Evolutionary conservation across 2,329 filamentous ascomycete genomes (phyloP).

Genomic region (Ophiosphaerella herpotricha): DNA sequence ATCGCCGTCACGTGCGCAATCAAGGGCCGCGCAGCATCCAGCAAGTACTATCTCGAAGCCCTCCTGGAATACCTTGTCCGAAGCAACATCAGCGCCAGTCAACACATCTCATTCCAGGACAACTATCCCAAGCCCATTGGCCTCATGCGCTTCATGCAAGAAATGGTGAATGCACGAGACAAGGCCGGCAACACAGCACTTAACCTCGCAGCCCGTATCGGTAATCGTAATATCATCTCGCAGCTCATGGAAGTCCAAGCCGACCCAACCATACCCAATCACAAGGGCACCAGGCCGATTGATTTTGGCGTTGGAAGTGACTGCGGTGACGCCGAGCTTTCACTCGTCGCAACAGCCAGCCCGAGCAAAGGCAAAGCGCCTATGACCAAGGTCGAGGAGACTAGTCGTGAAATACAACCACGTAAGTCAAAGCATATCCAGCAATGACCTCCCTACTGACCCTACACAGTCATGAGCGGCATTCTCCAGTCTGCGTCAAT

Average conservation of each 20-base stretch:
- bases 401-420: conserved; percentile 76
- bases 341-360: conserved; percentile 27
- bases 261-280: conserved; percentile 88
- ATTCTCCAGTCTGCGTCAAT: conserved; percentile 78
- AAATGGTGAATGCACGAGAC: conserved; percentile 95
- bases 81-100: conserved; percentile 56
- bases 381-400: conserved; percentile 65
- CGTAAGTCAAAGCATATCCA: conserved; percentile 61
- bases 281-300: conserved; percentile 83
- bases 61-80: conserved; percentile 92
- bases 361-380: conserved; percentile 46
- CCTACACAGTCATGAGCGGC: conserved; percentile 69
- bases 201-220: conserved; percentile 90
- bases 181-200: conserved; percentile 93
- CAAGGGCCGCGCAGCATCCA: conserved; percentile 87
- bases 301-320: conserved; percentile 91
- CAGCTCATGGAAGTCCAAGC: conserved; percentile 94
- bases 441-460: conserved; percentile 1
- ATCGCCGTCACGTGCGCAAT: conserved; percentile 96
- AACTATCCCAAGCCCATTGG: conserved; percentile 71
- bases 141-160: conserved; percentile 90
- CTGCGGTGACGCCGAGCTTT: conserved; percentile 37
- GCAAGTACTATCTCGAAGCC: conserved; percentile 94
- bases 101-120: conserved; percentile 51
- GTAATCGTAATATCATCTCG: conserved; percentile 93